Base-by-base conservation (phyloP, 139 green algal species). In the Chlamydomonas eustigma region DNA sequence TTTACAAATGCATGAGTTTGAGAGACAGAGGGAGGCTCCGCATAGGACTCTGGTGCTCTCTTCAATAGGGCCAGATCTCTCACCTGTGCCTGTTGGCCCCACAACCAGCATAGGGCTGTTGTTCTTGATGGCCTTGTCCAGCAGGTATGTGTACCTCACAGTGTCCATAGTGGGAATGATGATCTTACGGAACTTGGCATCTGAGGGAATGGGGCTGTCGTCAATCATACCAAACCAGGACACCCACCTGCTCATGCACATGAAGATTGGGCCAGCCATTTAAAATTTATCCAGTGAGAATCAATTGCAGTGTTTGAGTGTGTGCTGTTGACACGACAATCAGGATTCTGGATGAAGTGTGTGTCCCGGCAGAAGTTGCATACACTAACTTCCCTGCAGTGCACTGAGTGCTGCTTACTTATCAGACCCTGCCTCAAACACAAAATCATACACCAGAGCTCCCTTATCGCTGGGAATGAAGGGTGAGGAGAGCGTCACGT, bases 131-230 rank as follows among this genome's bases (percentile, higher is more conserved):
- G 84, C 85, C 33, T 79, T 71, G 78, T 93, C 84, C n/a, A 94
- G 80, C 39, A 93, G 76, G 83, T 84, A 92, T 2, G 88, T 87
- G 85, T 92, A 94, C 44, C 82, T 50, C 24, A 84, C 84, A 2
- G 84, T 91, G 76, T 94, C 89, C 8, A 84, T 65, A 3, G 88
- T 91, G 8, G 86, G 89, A 4, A 94, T 80, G 78, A 94, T 91
- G 76, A 92, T 91, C 31, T 79, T 78, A 44, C 80, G 71, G 78
- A 86, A 86, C 39, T 76, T 71, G 2, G 83, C 73, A n/a, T 84
- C 74, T 1, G 64, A 5, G 0, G 83, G 77, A 30, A 86, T 84
- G 75, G 80, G 70, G 4, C 52, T 39, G 0, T 70, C 74, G 74
- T 76, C 74, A 24, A 88, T 81, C 2, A 82, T 67, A 28, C 50